Evolutionary conservation across 352 stramenopile genomes (phyloP), one percentile per base, ranked within the genome.

Genomic region (Phytophthora sojae): DNA sequence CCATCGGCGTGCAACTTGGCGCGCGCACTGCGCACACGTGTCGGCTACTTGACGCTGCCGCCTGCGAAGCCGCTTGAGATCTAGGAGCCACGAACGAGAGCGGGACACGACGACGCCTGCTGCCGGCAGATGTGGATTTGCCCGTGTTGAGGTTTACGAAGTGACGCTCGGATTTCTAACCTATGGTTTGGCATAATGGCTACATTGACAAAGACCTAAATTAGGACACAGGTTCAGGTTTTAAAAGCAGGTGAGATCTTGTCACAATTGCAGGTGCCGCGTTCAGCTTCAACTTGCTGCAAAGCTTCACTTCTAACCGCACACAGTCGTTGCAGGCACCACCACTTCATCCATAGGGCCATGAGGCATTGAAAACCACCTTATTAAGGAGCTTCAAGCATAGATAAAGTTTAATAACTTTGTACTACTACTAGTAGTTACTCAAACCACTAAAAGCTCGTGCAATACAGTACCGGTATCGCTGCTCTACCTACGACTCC

Each of bases 1-100:
- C 71, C 71, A 77, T 77, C 44, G 5, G 19, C 17, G 21, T n/a
- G 44, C 44, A 69, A 72, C n/a, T 58, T 56, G 11, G 51, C 26
- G 39, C 2, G 30, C 17, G 19, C 30, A 2, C 14, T 63, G 25
- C 35, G 32, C 2, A 56, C 52, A 49, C n/a, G 55, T 49, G 39
- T 66, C 52, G 2, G 61, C 57, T 60, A 47, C 50, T 23, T 66
- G 61, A 32, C 8, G 8, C 9, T 32, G 14, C 5, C 37, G n/a
- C 21, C 35, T 35, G 49, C 12, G 7, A 29, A 47, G 57, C 49
- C 44, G 32, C 12, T 30, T 19, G 30, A 44, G 15, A 17, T 52
- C 52, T 56, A 50, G 56, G 50, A 51, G 26, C 21, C 49, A 52
- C 32, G 51, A 49, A 56, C 35, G 23, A 54, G 47, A 21, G 35